These are phyloP conservation scores for Orychophragmus violaceus DNA, from an alignment of 345 rosid genomes.

Conservation along the genomic window DNA sequence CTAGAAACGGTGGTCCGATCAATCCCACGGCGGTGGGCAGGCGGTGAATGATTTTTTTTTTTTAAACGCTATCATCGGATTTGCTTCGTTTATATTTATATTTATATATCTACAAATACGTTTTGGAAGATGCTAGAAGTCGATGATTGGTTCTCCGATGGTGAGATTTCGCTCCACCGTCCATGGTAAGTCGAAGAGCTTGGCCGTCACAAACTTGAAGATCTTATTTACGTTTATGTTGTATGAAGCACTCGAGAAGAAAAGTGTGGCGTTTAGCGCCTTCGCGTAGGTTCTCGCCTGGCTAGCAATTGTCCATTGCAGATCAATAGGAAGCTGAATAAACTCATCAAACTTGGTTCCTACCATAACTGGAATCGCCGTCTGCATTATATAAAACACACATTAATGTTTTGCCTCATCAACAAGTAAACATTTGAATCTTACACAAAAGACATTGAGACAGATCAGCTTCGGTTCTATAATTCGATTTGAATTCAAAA, in stretches of 20 bases:
- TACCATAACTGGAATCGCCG: conserved; percentile 73
- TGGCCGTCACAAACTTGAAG: conserved; percentile 92
- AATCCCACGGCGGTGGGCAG: background rate
- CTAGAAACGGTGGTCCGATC: conserved; percentile 20
- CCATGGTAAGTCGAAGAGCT: conserved; percentile 88
- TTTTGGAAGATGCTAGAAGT: conserved; percentile 38
- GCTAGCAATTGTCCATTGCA: conserved; percentile 86
- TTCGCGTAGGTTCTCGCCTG: conserved; percentile 94
- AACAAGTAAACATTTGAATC: background rate
- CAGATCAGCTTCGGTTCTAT: background rate
- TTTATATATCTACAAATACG: background rate
- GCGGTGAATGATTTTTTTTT: background rate
- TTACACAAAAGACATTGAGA: background rate
- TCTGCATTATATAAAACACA: conserved; percentile 31
- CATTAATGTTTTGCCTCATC: conserved; percentile 3
- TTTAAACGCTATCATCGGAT: background rate
- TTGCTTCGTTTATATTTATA: background rate
- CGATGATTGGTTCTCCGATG: conserved; percentile 84
- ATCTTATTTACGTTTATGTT: conserved; percentile 93
- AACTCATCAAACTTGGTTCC: conserved; percentile 96
- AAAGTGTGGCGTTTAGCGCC: conserved; percentile 74
- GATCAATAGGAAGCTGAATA: conserved; percentile 81
- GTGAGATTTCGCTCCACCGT: conserved; percentile 75
- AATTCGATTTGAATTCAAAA: background rate
- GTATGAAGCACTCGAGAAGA: conserved; percentile 88